Evolutionary conservation across 805 yeast genomes (phyloP), one percentile per base, ranked within the genome.

Genomic region (Saturnispora ahearnii): DNA sequence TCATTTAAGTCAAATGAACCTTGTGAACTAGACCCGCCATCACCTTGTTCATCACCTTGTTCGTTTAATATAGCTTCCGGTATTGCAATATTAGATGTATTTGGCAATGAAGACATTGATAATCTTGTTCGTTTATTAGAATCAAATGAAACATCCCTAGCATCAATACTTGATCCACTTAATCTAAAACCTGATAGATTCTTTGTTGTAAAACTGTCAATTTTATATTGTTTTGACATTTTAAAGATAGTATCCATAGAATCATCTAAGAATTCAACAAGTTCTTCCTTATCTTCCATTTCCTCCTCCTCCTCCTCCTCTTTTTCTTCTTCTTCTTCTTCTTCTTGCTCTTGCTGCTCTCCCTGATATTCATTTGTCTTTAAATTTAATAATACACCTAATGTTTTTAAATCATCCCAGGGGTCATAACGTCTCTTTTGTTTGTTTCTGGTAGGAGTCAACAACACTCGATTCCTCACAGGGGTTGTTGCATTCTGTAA

Each of bases 11-110:
- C 45, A 9, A 51, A 22, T 18, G 59, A 59, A 7, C 48, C 12
- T 13, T 58, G 40, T 36, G 40, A 36, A 18, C 40, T 36, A 36
- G 18, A 18, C 4, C 11, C 40, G 4, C 15, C 40, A 15, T 26
- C 41, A n/a, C 21, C 36, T 3, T 31, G 11, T 26, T 15, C 29
- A 26, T 41, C 46, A n/a, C 26, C 37, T 34, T 31, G 56, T 44
- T 62, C 62, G 30, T 64, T 49, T 2, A 64, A 56, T 10, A 66
- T 62, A 13, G 68, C 70, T 48, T 64, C 65, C 1, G 70, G 70
- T 7, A 66, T 48, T 1, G 70, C 69, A 22, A 66, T 57, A 44
- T 62, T 64, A 1, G 67, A 57, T 12, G 63, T 64, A n/a, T 56
- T 54, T 4, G 59, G 55, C 5, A 58, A 21, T 2, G 63, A 54